These are phyloP conservation scores for Nasturtium officinale DNA, from an alignment of 345 rosid species.

Conservation along the genomic window DNA sequence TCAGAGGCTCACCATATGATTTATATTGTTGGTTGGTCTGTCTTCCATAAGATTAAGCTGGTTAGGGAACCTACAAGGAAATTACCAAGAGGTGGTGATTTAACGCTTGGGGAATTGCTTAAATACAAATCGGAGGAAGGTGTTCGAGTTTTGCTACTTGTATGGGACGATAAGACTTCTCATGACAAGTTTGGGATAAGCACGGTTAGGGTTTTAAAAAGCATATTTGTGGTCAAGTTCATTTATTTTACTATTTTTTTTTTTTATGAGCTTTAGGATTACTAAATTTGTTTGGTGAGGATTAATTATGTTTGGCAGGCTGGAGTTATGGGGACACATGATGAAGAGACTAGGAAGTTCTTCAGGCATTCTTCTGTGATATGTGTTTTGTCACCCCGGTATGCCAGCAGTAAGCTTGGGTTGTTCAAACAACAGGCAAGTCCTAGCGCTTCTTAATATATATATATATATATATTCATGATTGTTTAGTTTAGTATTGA, in stretches of 20 bases:
- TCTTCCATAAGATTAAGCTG: slow-evolving; percentile 75
- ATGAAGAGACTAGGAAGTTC: slow-evolving; percentile 87
- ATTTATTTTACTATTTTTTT: not conserved
- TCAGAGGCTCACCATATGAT: slow-evolving; percentile 95
- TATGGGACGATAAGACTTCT: slow-evolving; percentile 96
- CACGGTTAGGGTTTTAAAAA: slow-evolving; percentile 50
- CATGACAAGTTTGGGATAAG: slow-evolving; percentile 63
- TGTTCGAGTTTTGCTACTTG: slow-evolving; percentile 77
- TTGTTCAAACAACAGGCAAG: slow-evolving; percentile 78
- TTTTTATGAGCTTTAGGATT: slow-evolving; percentile 1
- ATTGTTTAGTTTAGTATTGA: not conserved
- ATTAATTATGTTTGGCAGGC: slow-evolving; percentile 47
- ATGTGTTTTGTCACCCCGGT: slow-evolving; percentile 92
- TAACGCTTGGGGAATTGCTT: slow-evolving; percentile 86
- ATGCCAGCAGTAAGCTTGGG: slow-evolving; percentile 84
- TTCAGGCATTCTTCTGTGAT: slow-evolving; percentile 94
- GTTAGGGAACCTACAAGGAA: slow-evolving; percentile 72
- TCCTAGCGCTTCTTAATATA: slow-evolving; percentile 3
- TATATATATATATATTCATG: not conserved
- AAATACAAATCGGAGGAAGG: slow-evolving; percentile 96
- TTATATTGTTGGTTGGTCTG: slow-evolving; percentile 91
- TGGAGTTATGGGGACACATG: slow-evolving; percentile 92
- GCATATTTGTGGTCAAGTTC: not conserved
- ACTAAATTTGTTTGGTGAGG: not conserved
- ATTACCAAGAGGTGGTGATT: slow-evolving; percentile 68